Percentiles rank a stretch among this genome's conserved stretches.
Conservation (phyloP, 148 eudicot genomes). For the Vaccinium corymbosum region DNA sequence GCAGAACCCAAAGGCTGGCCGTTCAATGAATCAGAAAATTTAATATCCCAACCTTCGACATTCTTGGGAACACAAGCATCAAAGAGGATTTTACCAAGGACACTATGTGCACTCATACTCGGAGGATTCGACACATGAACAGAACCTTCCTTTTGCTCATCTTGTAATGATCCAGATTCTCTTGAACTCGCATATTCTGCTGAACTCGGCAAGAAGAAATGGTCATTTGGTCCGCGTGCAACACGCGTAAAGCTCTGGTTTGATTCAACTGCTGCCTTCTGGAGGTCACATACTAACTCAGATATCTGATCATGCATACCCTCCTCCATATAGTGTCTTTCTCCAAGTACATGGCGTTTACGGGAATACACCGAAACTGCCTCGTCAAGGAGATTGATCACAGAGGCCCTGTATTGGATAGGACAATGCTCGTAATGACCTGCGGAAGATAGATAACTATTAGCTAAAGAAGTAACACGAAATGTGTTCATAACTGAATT, state of each 20-base stretch:
- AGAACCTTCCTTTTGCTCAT: slow-evolving; percentile 39
- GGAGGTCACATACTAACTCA: slow-evolving; percentile 54
- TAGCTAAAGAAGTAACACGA: background rate
- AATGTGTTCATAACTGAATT: background rate
- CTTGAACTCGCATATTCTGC: slow-evolving; percentile 21
- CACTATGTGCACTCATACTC: slow-evolving; percentile 47
- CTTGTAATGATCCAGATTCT: slow-evolving; percentile 31
- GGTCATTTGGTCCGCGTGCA: slow-evolving; percentile 48
- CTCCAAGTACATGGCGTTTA: slow-evolving; percentile 38
- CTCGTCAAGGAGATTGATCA: slow-evolving; percentile 41
- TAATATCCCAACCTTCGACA: slow-evolving; percentile 70
- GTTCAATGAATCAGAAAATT: slow-evolving; percentile 44
- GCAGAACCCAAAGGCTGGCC: slow-evolving; percentile 44
- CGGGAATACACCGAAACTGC: slow-evolving; percentile 43
- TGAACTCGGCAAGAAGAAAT: slow-evolving; percentile 51
- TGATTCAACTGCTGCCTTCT: slow-evolving; percentile 56
- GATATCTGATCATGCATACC: slow-evolving; percentile 44
- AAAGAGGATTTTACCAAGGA: slow-evolving; percentile 57
- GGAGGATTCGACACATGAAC: slow-evolving; percentile 33
- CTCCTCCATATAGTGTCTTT: slow-evolving; percentile 26
- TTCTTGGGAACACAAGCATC: slow-evolving; percentile 68
- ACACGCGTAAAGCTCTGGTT: slow-evolving; percentile 52
- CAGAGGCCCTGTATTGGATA: slow-evolving; percentile 42
- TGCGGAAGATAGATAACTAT: slow-evolving; percentile 17
- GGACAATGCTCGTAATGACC: slow-evolving; percentile 47